Base-by-base conservation (phyloP, 2,329 filamentous ascomycete species). In the Colletotrichum sp. region DNA sequence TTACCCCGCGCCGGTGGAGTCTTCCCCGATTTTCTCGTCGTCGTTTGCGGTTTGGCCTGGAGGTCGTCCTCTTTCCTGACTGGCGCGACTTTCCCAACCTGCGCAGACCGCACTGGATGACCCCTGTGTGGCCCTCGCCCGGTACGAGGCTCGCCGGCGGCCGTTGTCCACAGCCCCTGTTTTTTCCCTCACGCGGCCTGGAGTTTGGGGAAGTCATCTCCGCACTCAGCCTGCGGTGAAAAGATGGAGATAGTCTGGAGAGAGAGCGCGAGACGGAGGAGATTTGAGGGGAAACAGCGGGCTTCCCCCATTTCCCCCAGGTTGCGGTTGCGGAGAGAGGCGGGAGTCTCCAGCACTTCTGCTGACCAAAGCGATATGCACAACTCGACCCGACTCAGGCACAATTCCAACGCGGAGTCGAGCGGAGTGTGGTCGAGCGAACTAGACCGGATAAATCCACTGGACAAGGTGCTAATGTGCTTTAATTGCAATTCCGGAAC, bases 1-100 rank as follows among this genome's bases (percentile, higher is more conserved):
- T 76, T 76, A 76, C 73, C 73, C 73, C 70, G 73, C 73, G 73
- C 57, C 57, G 21, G 73, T 73, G 73, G 73, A 57, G 69, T 12
- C n/a, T 55, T 68, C 73, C 68, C 72, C 72, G 72, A 71, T 75
- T 75, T 66, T 75, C 44, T 49, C 21, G 12, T 55, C 15, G 18
- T 32, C 44, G 30, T n/a, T 62, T 60, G 34, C 16, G 36, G 36
- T 69, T 69, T 69, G 39, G 32, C 32, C 65, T 39, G 2, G 30
- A 21, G 21, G 10, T 16, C 13, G 62, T 28, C 32, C 52, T 15
- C 15, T 30, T 24, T 32, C 64, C 36, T 57, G 39, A 62, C 71
- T 69, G 57, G 57, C 32, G 36, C 18, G 28, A 18, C 21, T 62
- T 21, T 62, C 34, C 28, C 7, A 30, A 24, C 26, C 57, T 44